These are phyloP conservation scores for Puccinia triticina DNA, from an alignment of 1,284 basidiomycete species.

Conservation along the genomic window DNA sequence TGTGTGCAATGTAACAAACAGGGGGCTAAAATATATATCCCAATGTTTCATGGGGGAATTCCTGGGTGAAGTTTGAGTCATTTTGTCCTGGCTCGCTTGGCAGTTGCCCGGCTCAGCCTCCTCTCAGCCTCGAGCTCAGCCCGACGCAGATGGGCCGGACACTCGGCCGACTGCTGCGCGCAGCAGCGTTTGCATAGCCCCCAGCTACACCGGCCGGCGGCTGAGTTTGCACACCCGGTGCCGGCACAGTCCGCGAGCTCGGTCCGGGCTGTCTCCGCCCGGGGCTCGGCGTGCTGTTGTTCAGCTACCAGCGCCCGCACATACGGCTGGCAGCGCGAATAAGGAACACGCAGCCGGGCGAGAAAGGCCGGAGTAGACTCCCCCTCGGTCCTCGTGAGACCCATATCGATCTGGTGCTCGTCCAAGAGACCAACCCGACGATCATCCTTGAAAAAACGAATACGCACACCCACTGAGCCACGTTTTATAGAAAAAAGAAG, in stretches of 20 bases:
- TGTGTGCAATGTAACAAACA: too few relatives aligned
- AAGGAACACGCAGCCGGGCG: slow-evolving; percentile 58
- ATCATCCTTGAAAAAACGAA: slow-evolving; percentile 9
- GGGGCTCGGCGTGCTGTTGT: too few relatives aligned
- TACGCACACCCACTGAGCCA: background rate
- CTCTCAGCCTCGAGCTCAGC: slow-evolving; percentile 26
- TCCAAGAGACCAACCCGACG: background rate
- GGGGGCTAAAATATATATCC: too few relatives aligned
- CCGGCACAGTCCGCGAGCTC: background rate
- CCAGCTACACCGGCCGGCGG: slow-evolving; percentile 16
- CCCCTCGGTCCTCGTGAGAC: slow-evolving; percentile 49
- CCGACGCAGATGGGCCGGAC: slow-evolving; percentile 23
- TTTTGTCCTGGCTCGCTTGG: background rate
- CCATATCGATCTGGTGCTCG: slow-evolving; percentile 51
- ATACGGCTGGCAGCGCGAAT: slow-evolving; percentile 62
- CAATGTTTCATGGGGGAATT: too few relatives aligned
- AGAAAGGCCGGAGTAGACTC: slow-evolving; percentile 53
- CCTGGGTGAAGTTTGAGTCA: background rate
- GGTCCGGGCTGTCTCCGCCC: background rate
- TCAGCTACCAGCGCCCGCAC: slow-evolving; percentile 56
- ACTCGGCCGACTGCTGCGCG: background rate
- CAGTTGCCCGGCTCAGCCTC: background rate
- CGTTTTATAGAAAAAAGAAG: background rate
- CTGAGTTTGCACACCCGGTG: slow-evolving; percentile 28
- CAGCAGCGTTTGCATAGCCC: slow-evolving; percentile 35